Evolutionary conservation across 371 early-diverging fungal species (phyloP).

Genomic region (Choanephora cucurbitarum): DNA sequence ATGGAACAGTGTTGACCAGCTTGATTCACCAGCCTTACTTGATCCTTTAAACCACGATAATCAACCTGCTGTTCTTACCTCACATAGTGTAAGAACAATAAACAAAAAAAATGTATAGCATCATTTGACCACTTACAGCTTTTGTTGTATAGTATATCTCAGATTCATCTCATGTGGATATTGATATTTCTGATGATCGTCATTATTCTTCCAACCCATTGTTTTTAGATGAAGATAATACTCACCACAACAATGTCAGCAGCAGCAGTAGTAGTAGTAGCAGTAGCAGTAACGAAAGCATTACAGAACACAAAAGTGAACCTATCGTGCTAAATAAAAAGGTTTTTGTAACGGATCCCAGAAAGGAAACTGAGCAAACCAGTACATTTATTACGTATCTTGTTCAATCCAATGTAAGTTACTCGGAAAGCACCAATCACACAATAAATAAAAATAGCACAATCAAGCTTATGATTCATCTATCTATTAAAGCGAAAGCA

Average conservation of each 20-base stretch:
- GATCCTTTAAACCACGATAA: conserved; percentile 16
- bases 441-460: too few species aligned
- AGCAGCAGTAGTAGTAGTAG: conserved; percentile 5
- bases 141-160: conserved; percentile 7
- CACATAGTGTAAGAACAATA: conserved; percentile 13
- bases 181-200: conserved; percentile 26
- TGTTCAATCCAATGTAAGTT: conserved; percentile 69
- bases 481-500: conserved; percentile 16
- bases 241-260: background rate
- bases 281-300: conserved; percentile 1
- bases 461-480: too few species aligned
- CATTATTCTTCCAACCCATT: background rate
- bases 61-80: conserved; percentile 17
- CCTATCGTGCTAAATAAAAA: conserved; percentile 17
- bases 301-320: background rate
- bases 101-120: too few species aligned
- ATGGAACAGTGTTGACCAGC: conserved; percentile 33
- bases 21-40: background rate
- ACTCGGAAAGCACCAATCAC: too few species aligned
- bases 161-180: conserved; percentile 15
- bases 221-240: too few species aligned
- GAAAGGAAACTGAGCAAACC: conserved; percentile 87
- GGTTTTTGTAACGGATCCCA: conserved; percentile 58
- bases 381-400: conserved; percentile 85
- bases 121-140: too few species aligned